These are phyloP conservation scores for Crataegus laevigata DNA, from an alignment of 306 rosid genomes.

Conservation along the genomic window DNA sequence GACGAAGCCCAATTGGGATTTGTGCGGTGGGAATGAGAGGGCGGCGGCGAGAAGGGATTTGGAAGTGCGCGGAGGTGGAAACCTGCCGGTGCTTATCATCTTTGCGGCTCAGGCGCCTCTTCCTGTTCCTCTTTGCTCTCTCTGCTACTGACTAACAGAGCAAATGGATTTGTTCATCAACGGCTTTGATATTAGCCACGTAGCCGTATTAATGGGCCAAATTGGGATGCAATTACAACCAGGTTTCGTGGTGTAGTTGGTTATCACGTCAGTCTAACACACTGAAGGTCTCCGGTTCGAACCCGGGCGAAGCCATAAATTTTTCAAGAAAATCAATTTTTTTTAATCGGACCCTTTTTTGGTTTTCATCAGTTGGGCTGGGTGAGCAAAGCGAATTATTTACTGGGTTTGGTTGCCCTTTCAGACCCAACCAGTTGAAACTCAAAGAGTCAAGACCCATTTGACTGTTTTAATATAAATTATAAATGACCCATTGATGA, in stretches of 20 bases:
- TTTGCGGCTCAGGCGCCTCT: background rate
- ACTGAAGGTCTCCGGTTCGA: conserved; percentile 59
- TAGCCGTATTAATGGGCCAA: fast-evolving
- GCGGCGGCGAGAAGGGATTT: background rate
- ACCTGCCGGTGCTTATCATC: conserved; percentile 35
- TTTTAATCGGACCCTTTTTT: background rate
- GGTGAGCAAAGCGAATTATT: background rate
- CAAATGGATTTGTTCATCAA: background rate
- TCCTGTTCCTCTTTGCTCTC: background rate
- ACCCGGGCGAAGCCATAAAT: conserved; percentile 14
- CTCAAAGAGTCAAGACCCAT: background rate
- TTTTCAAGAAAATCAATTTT: background rate
- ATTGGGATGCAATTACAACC: fast-evolving
- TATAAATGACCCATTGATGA: no score
- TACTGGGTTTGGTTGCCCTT: background rate
- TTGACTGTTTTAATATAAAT: background rate
- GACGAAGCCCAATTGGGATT: conserved; percentile 4
- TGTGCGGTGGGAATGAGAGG: conserved; percentile 3
- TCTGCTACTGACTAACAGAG: background rate
- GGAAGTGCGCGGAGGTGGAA: conserved; percentile 27
- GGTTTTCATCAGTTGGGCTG: background rate
- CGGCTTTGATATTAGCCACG: background rate
- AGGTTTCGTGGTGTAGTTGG: conserved; percentile 64
- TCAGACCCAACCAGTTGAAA: background rate
- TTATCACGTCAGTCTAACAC: conserved; percentile 98